A percentile compares a stretch with the other conserved stretches of the same genome.
These are phyloP conservation scores for Vicia sativa DNA, from an alignment of 306 rosid species.

Conservation along the genomic window DNA sequence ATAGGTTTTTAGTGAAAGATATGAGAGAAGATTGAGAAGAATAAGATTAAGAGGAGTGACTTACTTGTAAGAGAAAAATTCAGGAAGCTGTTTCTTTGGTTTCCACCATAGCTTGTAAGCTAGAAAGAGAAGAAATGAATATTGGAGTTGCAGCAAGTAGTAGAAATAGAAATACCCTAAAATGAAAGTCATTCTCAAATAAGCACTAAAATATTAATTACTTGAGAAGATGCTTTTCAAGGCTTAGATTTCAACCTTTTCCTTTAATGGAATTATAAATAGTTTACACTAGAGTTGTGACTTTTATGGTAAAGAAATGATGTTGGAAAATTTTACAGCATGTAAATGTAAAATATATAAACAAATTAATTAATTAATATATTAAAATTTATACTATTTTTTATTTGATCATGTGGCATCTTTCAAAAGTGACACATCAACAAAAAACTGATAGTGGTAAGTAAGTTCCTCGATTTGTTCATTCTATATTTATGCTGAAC, in stretches of 20 bases:
- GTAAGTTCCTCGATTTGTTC: conserved; percentile 32
- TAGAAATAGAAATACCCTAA: conserved; percentile 35
- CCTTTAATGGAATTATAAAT: conserved; percentile 2
- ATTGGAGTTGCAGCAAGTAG: not conserved
- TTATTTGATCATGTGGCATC: conserved; percentile 31
- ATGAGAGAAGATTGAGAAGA: conserved; percentile 29
- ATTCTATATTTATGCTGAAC: conserved; percentile 41
- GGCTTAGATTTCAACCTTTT: conserved; percentile 32
- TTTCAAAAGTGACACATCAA: conserved; percentile 16
- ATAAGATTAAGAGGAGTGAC: conserved; percentile 16
- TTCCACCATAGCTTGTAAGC: conserved; percentile 38
- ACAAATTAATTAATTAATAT: not conserved
- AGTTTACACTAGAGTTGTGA: not conserved
- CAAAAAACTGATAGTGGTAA: conserved; percentile 19
- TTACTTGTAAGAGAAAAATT: conserved; percentile 46
- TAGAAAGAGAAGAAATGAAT: conserved; percentile 36
- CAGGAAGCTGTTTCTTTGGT: conserved; percentile 32
- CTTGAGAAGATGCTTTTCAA: conserved; percentile 34
- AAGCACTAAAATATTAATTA: conserved; percentile 31
- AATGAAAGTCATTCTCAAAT: conserved; percentile 38
- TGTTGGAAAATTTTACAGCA: conserved; percentile 2
- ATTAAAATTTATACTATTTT: not conserved
- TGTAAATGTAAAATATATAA: not conserved
- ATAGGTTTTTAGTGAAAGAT: not conserved
- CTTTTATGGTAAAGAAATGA: conserved; percentile 4